Base-by-base conservation (phyloP, 2,329 filamentous ascomycete genomes). In the Claviceps monticola region DNA sequence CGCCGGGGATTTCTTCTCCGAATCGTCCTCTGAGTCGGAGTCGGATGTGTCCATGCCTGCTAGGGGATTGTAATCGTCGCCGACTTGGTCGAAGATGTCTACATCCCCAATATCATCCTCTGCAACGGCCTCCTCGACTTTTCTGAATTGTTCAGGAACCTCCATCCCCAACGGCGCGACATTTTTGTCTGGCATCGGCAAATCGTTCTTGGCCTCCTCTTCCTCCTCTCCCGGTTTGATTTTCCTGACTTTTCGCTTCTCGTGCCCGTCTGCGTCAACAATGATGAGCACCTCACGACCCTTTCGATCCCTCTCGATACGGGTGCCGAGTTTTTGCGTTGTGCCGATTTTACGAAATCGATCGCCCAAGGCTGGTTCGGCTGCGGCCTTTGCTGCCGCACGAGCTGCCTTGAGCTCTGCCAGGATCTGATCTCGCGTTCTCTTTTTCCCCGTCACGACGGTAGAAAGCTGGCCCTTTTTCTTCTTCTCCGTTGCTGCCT, bases 61-160 rank as follows among this genome's bases (percentile, higher is more conserved):
- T 43, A 86, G 64, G 1, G 82, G 82, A 60, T 86, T 74, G 61
- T 86, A 86, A 59, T 85, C 82, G 52, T 81, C 80, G 3, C 76
- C 82, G 0, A 72, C 80, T 50, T 77, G 80, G 41, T 79, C 81
- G 56, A 86, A 86, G 7, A 86, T 86, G 58, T 84, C 72, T 23
- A 79, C 64, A 50, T 84, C 74, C 52, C 78, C 71, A 39, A 79
- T 71, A 19, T 79, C 73, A 56, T 73, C 67, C 54, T 76, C 68
- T 1, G 9, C 39, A 5, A 21, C 36, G 9, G 74, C 64, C 6
- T 67, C 65, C 38, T 72, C 70, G 45, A 73, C 66, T 52, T 74
- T 74, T 49, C 63, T 66, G 59, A 78, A 80, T 39, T 74, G 70
- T 49, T 82, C 78, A 2, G 82, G 80, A 7, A 84, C 76, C 52